Evolutionary conservation across 129 eudicot species (phyloP).

Genomic region (Deinandra increscens): DNA sequence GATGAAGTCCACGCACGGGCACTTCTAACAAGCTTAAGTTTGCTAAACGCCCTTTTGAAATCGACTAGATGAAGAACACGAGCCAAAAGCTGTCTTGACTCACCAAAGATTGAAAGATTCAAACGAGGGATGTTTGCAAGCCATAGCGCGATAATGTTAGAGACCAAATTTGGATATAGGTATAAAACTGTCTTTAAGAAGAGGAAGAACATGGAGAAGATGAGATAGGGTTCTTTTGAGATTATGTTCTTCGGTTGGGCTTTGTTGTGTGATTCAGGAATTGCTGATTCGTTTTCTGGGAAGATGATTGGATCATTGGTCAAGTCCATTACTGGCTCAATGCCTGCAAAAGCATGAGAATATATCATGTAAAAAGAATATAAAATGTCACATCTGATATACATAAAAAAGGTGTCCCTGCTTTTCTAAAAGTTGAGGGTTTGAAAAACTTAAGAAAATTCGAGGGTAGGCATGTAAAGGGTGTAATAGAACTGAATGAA

Average conservation of each 20-base stretch:
- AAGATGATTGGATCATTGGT: conserved; percentile 31
- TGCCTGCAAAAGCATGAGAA: conserved; percentile 27
- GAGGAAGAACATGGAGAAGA: conserved; percentile 53
- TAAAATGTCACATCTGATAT: not conserved
- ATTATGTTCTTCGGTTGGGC: conserved; percentile 42
- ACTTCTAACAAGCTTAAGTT: conserved; percentile 55
- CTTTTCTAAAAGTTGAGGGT: too few relatives aligned
- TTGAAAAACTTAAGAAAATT: too few relatives aligned
- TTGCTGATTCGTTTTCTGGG: conserved; percentile 18
- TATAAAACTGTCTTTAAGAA: conserved; percentile 41
- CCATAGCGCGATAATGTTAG: conserved; percentile 49
- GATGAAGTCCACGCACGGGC: conserved; percentile 89
- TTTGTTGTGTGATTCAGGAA: conserved; percentile 32
- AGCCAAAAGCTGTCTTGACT: conserved; percentile 62
- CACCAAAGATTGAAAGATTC: conserved; percentile 72
- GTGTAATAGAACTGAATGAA: too few relatives aligned
- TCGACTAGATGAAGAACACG: conserved; percentile 59
- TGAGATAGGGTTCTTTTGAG: conserved; percentile 56
- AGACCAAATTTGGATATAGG: conserved; percentile 46
- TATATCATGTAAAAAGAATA: not conserved
- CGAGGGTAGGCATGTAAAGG: too few relatives aligned
- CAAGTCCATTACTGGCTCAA: conserved; percentile 40
- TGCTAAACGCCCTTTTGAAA: conserved; percentile 56
- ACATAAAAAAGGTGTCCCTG: too few relatives aligned
- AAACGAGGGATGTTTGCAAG: conserved; percentile 48